A percentile compares a stretch with the other conserved stretches of the same genome.
Evolutionary conservation across 495 filamentous ascomycete species (phyloP).

Genomic region (Letharia columbiana): DNA sequence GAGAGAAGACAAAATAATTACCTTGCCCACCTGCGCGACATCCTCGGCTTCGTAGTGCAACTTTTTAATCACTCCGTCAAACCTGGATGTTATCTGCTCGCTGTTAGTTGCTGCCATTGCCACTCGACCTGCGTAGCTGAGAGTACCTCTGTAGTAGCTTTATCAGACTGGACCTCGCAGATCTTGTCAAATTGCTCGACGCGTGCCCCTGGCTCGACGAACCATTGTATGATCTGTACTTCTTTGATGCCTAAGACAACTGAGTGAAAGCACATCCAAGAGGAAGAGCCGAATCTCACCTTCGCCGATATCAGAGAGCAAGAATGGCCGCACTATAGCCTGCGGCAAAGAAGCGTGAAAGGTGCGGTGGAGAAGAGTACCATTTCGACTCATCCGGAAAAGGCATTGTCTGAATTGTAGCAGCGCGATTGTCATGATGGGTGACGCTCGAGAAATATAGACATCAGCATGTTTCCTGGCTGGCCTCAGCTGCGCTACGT

Average conservation of each 20-base stretch:
- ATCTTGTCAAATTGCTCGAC: conserved; percentile 97
- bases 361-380: background rate
- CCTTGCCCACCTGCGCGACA: conserved; percentile 88
- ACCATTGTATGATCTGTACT: conserved; percentile 99
- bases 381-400: background rate
- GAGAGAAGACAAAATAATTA: conserved; percentile 23
- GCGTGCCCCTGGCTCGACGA: conserved; percentile 88
- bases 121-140: background rate
- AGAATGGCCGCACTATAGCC: conserved; percentile 69
- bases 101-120: conserved; percentile 2
- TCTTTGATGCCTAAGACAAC: conserved; percentile 72
- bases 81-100: conserved; percentile 77
- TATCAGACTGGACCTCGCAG: conserved; percentile 97
- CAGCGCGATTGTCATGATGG: background rate
- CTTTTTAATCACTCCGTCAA: conserved; percentile 92
- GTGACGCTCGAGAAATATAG: background rate
- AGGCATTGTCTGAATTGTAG: background rate
- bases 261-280: background rate
- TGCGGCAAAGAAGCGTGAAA: conserved; percentile 56
- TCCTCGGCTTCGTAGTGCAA: conserved; percentile 92
- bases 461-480: background rate
- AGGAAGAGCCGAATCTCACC: conserved; percentile 42
- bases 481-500: background rate
- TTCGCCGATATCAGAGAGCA: conserved; percentile 95
- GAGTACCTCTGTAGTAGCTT: conserved; percentile 83